Evolutionary conservation across 2,329 filamentous ascomycete species (phyloP), one percentile per base, ranked within the genome.

Genomic region (Neonectria faginata): DNA sequence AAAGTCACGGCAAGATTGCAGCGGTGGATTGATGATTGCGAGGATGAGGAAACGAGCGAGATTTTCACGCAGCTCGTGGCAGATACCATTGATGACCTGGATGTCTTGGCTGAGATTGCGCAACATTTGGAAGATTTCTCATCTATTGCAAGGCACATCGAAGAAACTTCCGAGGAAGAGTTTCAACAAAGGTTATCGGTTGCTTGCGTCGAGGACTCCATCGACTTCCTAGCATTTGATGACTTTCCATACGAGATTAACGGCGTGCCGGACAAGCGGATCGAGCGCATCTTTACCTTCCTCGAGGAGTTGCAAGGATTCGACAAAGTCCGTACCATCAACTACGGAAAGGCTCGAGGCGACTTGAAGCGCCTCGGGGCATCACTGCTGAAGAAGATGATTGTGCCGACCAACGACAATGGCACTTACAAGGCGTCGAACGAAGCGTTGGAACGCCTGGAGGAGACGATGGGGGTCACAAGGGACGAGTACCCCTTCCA

Each of bases 311-410:
- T 62, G 16, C 72, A 74, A 48, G 66, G 64, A 7, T 69, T 65
- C 42, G 22, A 25, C 25, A 25, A 25, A 25, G 25, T 25, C 12
- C 27, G 11, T 3, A 42, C 29, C 9, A 55, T 60, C 33, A 67
- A 45, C 5, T 31, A 57, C 1, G 70, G 70, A 2, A 48, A 67
- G 47, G 72, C 67, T 45, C 66, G 58, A 33, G 66, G 70, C 0
- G 72, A 74, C 41, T 52, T 74, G 12, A 74, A 70, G 57, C 70
- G 72, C 6, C 60, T 74, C n/a, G 70, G 70, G 4, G 63, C 72
- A 14, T 74, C 67, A 9, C 47, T 74, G 12, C 41, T 74, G 18
- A 18, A 47, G 25, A 42, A 58, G 8, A 47, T 66, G 5, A 67
- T 74, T 18, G 42, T 58, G 27, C 62, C 67, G 25, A 41, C n/a